phyloP scores from a whole-genome alignment of 192 early-diverging fungal genomes.

The Coemansia sp. region DNA sequence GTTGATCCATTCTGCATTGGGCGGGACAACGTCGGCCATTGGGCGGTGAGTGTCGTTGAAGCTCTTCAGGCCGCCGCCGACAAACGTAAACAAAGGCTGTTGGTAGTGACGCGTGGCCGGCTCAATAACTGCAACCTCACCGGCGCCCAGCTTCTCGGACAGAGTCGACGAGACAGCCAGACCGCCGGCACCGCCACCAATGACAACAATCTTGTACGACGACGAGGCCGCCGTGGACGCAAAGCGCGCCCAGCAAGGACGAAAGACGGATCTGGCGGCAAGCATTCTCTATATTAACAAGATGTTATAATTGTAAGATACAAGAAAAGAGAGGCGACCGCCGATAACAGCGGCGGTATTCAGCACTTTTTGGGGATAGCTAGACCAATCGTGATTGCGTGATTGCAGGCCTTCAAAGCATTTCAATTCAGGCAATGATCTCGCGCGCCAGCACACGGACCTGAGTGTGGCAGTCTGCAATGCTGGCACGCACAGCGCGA shows the following conservation, averaged over 20 bases:
- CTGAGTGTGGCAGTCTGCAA: not conserved
- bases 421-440: constrained; percentile 2
- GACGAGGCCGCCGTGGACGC: constrained; percentile 38
- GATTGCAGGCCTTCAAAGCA: constrained; percentile 2
- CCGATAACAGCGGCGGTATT: not conserved
- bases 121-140: constrained; percentile 73
- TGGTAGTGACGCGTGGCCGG: constrained; percentile 74
- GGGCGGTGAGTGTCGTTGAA: constrained; percentile 68
- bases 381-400: constrained; percentile 14
- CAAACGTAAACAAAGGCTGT: constrained; percentile 90
- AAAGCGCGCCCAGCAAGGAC: constrained; percentile 31
- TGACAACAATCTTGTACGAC: constrained; percentile 54
- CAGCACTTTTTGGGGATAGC: not conserved
- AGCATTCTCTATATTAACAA: constrained; percentile 27
- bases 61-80: constrained; percentile 81
- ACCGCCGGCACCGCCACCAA: constrained; percentile 55
- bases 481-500: constrained; percentile 29
- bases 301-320: not conserved
- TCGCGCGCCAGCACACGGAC: not conserved
- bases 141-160: constrained; percentile 61
- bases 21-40: constrained; percentile 69
- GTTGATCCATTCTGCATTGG: constrained; percentile 72
- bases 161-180: constrained; percentile 70
- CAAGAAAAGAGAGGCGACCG: not conserved
- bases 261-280: constrained; percentile 12